Base-by-base conservation (phyloP, 108 stramenopile genomes). In the Skeletonema menzelii region DNA sequence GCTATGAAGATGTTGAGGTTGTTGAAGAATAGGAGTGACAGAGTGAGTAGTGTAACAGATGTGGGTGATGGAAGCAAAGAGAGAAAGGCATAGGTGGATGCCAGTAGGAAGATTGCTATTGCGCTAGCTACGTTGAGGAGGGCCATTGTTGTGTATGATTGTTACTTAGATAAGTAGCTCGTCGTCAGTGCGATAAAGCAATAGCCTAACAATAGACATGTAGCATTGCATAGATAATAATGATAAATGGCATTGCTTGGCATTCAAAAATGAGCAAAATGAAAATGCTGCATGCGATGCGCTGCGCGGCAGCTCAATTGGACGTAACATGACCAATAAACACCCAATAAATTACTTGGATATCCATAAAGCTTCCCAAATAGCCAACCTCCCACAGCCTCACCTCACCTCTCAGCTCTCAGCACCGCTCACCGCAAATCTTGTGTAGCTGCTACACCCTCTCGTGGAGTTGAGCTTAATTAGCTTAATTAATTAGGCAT, bases 1-100 rank as follows among this genome's bases (percentile, higher is more conserved):
- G 90, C 78, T 14, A 94, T 94, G 56, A 94, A 76, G 4, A 91
- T 86, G 65, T 94, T 94, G 56, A 94, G 82, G 62, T 91, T 88
- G 80, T 90, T 91, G 85, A 91, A 94, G 77, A 88, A 78, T 35
- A 91, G 70, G 24, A 93, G 74, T 26, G 74, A 75, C 2, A 58
- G 26, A 19, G 42, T 56, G 11, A 79, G 61, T 12, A 69, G 73
- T 20, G 61, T 34, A 1, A 57, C 44, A 20, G 69, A 34, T 19
- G 70, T 30, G 53, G 35, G 6, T 30, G 56, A 17, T 47, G 46
- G 8, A 65, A 72, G 55, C 13, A 53, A 32, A 14, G 59, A 68
- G 30, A 79, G 77, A 42, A 75, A 69, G 20, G 46, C 26, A 56
- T 31, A 64, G 20, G 79, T 85, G 10, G 88, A 84, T n/a, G 76